Base-by-base conservation (phyloP, 176 grass and related monocot species). In the Leersia perrieri region DNA sequence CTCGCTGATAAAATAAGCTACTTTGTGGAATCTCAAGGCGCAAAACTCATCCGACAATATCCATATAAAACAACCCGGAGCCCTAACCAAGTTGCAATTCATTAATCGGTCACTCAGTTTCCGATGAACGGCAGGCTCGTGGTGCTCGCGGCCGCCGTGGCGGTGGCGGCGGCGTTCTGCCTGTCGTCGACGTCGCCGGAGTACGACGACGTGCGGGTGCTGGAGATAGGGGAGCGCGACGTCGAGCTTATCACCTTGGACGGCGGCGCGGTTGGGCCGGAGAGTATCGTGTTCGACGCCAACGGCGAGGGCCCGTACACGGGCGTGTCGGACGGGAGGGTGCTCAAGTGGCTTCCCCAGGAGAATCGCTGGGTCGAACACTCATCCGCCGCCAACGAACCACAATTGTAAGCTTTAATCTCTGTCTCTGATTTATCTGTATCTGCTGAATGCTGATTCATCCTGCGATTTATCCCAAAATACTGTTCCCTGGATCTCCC, bases 291-390 rank as follows among this genome's bases (percentile, higher is more conserved):
- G 26, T 94, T 94, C 60, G 87, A 88, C 38, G 40, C 0, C 10
- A 15, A 6, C 29, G 91, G 89, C 3, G 83, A 38, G 1, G 94
- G 91, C 1, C 91, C 94, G 4, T 97, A 88, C 82, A 88, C 83
- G 1, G 91, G 92, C 18, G 85, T 90, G 34, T 92, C 92, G 11
- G 92, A 97, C 72, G 94, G 94, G 42, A 72, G 94, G 42, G 83
- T 97, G n/a, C 66, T 97, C 57, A 72, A 77, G 64, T 97, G 91
- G 89, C 33, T 76, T 1, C 79, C 62, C 13, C 26, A 4, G 31
- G 87, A 86, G 44, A 28, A 79, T 0, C 80, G 82, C 5, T 97
- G 94, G 94, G 71, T 74, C 4, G 84, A 92, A 1, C 85, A 89
- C 31, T 84, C 91, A 26, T 90, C 73, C 41, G 12, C 61, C 78